Evolutionary conservation across 2,329 filamentous ascomycete species (phyloP).

Genomic region (Hypoxylon sp.): DNA sequence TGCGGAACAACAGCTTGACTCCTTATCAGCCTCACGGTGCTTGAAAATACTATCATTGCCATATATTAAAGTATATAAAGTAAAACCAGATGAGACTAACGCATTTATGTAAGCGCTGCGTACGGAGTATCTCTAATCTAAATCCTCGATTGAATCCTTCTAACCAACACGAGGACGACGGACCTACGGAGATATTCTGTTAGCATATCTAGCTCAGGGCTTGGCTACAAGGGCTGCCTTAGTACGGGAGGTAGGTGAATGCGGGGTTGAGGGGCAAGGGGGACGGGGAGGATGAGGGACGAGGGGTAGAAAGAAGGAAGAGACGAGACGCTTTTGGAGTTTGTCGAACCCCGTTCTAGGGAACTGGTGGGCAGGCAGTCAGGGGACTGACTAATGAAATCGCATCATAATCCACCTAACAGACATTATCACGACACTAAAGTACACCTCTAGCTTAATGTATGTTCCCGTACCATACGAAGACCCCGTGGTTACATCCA

Average conservation of each 20-base stretch:
- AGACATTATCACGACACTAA: constrained; percentile 27
- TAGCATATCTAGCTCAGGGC: constrained; percentile 32
- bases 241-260: constrained; percentile 25
- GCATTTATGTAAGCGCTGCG: constrained; percentile 21
- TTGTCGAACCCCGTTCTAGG: constrained; percentile 24
- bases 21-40: constrained; percentile 2
- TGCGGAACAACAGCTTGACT: constrained; percentile 1
- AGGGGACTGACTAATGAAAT: constrained; percentile 32
- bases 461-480: constrained; percentile 24
- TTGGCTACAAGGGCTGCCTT: constrained; percentile 36
- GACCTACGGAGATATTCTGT: constrained; percentile 38
- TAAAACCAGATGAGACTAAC: constrained; percentile 15
- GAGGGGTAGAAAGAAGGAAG: constrained; percentile 8
- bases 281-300: constrained; percentile 1
- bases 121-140: no score
- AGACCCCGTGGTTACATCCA: constrained; percentile 25
- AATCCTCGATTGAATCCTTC: constrained; percentile 22
- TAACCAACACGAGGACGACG: constrained; percentile 35
- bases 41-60: background rate
- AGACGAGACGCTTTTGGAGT: constrained; percentile 20
- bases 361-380: constrained; percentile 21
- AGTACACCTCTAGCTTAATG: constrained; percentile 21
- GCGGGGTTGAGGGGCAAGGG: constrained; percentile 38
- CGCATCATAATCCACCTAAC: constrained; percentile 24
- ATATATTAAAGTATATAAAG: background rate